Evolutionary conservation across 2,329 filamentous ascomycete genomes (phyloP).

Genomic region (Coleophoma eucalyptorum): DNA sequence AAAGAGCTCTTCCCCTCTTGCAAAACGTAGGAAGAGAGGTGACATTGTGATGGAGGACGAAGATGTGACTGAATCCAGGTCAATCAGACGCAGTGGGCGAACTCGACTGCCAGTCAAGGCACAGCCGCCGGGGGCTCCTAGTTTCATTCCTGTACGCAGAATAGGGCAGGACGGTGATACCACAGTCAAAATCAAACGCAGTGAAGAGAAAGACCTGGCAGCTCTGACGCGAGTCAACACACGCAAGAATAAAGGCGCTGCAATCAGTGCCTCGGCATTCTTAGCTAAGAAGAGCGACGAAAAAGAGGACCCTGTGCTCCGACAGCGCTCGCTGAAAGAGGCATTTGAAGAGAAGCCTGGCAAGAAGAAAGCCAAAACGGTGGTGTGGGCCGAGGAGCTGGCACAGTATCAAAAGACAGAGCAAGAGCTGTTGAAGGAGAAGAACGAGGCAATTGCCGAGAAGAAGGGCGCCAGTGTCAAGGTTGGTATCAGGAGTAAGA

Average conservation of each 20-base stretch:
- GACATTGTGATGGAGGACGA: constrained; percentile 6
- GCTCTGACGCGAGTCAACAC: constrained; percentile 39
- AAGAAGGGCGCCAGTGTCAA: constrained; percentile 18
- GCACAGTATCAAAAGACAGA: constrained; percentile 22
- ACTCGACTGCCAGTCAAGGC: constrained; percentile 25
- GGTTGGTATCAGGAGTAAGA: constrained; percentile 22
- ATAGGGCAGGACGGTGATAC: constrained; percentile 24
- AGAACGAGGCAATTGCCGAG: constrained; percentile 13
- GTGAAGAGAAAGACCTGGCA: constrained; percentile 37
- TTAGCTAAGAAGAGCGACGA: constrained; percentile 31
- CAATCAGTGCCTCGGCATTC: constrained; percentile 27
- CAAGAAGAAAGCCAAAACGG: constrained; percentile 21
- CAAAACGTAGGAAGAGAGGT: constrained; percentile 14
- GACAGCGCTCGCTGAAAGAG: constrained; percentile 29
- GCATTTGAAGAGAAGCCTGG: constrained; percentile 25
- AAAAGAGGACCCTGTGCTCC: constrained; percentile 33
- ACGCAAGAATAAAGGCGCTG: constrained; percentile 38
- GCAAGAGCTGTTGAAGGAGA: constrained; percentile 15
- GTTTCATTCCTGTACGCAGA: constrained; percentile 26
- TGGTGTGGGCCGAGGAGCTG: constrained; percentile 27
- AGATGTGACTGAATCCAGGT: constrained; percentile 15
- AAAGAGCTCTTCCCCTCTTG: constrained; percentile 7
- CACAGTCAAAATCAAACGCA: constrained; percentile 25
- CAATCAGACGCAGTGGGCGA: constrained; percentile 25
- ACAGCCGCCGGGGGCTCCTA: constrained; percentile 18